Conservation (phyloP, 2,329 filamentous ascomycete genomes). For the Epichloe sibirici region DNA sequence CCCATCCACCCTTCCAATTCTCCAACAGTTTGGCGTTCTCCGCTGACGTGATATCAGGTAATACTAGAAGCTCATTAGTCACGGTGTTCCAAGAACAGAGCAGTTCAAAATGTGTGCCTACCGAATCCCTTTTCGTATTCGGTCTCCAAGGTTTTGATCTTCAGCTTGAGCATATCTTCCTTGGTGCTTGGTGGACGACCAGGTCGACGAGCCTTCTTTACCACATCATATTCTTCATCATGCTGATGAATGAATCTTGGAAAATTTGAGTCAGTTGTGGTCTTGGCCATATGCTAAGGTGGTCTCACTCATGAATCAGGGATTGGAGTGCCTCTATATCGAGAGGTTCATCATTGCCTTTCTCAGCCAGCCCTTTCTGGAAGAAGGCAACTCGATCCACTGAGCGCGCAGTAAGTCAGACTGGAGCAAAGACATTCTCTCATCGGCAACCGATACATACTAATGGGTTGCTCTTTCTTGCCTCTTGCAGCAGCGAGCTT, state of each 20-base stretch:
- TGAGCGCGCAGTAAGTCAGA: constrained; percentile 9
- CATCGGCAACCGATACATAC: constrained; percentile 32
- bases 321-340: constrained; percentile 45
- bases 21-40: constrained; percentile 54
- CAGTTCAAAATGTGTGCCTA: constrained; percentile 25
- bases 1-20: constrained; percentile 76
- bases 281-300: constrained; percentile 4
- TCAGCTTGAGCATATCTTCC: constrained; percentile 66
- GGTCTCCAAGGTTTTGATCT: constrained; percentile 56
- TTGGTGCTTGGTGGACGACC: constrained; percentile 67
- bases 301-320: constrained; percentile 46
- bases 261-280: constrained; percentile 14
- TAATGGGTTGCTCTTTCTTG: constrained; percentile 61
- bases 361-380: constrained; percentile 49
- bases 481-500: constrained; percentile 56
- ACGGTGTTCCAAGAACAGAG: not conserved
- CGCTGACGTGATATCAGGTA: constrained; percentile 63
- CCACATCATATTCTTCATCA: constrained; percentile 54
- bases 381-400: constrained; percentile 46
- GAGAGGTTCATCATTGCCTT: constrained; percentile 32
- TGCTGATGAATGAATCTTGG: constrained; percentile 52
- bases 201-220: constrained; percentile 59
- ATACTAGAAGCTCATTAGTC: constrained; percentile 28
- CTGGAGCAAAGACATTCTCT: not conserved
- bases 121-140: constrained; percentile 79